Evolutionary conservation across 805 yeast genomes (phyloP).

Genomic region (Zygoascus tannicola): DNA sequence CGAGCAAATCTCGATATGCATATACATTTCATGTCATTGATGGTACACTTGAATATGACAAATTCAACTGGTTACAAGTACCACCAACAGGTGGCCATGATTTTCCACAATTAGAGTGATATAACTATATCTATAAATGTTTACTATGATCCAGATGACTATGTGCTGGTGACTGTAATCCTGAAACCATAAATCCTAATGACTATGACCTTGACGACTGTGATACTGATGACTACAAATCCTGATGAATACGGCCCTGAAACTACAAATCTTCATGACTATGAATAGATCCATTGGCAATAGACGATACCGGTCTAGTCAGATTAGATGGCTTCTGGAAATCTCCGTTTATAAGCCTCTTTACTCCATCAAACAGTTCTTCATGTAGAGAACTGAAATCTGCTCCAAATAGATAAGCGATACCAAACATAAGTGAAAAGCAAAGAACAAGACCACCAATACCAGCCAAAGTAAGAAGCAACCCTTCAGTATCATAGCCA

Average conservation of each 20-base stretch:
- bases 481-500: slow-evolving; percentile 10
- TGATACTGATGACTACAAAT: too few relatives aligned
- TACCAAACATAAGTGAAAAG: slow-evolving; percentile 18
- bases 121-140: too few relatives aligned
- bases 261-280: too few relatives aligned
- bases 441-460: slow-evolving; percentile 16
- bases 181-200: too few relatives aligned
- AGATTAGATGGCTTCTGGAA: background rate
- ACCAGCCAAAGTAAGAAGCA: slow-evolving; percentile 14
- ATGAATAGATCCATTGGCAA: too few relatives aligned
- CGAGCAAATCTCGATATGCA: slow-evolving; percentile 54
- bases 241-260: too few relatives aligned
- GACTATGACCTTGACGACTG: too few relatives aligned
- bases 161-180: too few relatives aligned
- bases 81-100: slow-evolving; percentile 60
- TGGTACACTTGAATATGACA: slow-evolving; percentile 52
- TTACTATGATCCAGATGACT: too few relatives aligned
- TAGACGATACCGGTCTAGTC: too few relatives aligned
- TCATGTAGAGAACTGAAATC: slow-evolving; percentile 19
- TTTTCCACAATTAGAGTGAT: slow-evolving; percentile 40
- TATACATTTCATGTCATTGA: slow-evolving; percentile 77
- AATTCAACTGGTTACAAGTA: slow-evolving; percentile 66
- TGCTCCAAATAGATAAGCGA: slow-evolving; percentile 25
- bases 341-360: background rate
- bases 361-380: background rate